Evolutionary conservation across 2,329 filamentous ascomycete genomes (phyloP), one percentile per base, ranked within the genome.

Genomic region (Phyllosticta ampelicida): DNA sequence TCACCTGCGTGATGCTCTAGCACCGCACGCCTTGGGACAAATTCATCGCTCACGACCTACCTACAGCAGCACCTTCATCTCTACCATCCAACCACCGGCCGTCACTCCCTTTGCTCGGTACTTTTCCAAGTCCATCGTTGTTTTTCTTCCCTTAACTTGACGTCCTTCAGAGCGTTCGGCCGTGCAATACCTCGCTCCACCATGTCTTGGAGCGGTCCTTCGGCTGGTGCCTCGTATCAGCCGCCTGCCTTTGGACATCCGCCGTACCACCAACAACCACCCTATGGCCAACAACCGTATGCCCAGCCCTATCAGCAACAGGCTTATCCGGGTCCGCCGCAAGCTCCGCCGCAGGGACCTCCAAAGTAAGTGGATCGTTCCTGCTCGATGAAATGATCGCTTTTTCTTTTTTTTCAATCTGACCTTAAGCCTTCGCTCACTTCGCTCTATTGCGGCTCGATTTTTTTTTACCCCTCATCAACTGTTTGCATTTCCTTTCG

Each of bases 181-280:
- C 51, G 19, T 28, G 11, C 11, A 36, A 10, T 9, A 36, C 10
- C 2, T 44, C 36, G 36, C 36, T n/a, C 5, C 52, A 20, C 20
- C 57, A 73, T 73, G 70, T 68, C 70, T 61, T 72, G 70, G 70
- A 69, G 63, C 60, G 68, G 61, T 53, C 67, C 69, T 36, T 64
- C 68, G 52, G 63, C 67, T 20, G 58, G 53, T 62, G 62, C 67
- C 62, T 64, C 67, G 54, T 73, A 70, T 54, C 69, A 69, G 61
- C 64, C 65, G 57, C 66, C 67, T 20, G 55, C 59, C 13, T 69
- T 70, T 60, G 63, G 62, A 18, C 69, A 59, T 21, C 64, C 71
- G 11, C 51, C 55, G 29, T 61, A 61, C 51, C 16, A 54, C 36
- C 55, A 51, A n/a, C 60, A 55, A 20, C 56, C 48, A 9, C 53